A percentile compares a stretch with the other conserved stretches of the same genome.
Evolutionary conservation across 2,329 filamentous ascomycete species (phyloP).

Genomic region (Calonectria pteridis): DNA sequence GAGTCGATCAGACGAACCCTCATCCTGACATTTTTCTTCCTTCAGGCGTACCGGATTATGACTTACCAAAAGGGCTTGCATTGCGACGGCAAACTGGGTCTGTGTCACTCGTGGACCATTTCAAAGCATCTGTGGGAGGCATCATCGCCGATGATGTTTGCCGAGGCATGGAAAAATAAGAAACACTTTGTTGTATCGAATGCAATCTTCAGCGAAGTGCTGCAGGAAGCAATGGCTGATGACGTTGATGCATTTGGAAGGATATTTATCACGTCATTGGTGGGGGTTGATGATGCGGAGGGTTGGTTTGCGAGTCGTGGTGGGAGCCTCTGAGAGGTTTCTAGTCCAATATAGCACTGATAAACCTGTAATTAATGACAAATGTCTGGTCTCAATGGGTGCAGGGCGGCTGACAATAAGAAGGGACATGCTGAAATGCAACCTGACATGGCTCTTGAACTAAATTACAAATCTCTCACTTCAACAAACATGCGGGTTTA

Average conservation of each 20-base stretch:
- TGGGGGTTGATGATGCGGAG: conserved; percentile 50
- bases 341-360: not conserved
- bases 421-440: not conserved
- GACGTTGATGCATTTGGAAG: conserved; percentile 58
- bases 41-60: conserved; percentile 53
- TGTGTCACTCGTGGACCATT: conserved; percentile 55
- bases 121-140: conserved; percentile 56
- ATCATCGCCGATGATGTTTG: conserved; percentile 51
- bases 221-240: conserved; percentile 54
- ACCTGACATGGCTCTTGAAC: not conserved
- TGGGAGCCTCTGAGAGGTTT: conserved; percentile 13
- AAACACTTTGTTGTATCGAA: conserved; percentile 52
- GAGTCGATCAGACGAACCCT: conserved; percentile 67
- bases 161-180: conserved; percentile 51
- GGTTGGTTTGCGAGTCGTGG: conserved; percentile 49
- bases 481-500: conserved; percentile 43
- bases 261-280: conserved; percentile 48
- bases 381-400: too few species aligned
- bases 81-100: conserved; percentile 47
- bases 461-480: fast-evolving
- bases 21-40: conserved; percentile 61
- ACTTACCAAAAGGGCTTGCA: conserved; percentile 38
- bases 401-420: not conserved
- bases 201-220: conserved; percentile 40
- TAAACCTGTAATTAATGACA: not conserved